phyloP scores from a whole-genome alignment of 176 grass and related monocot species.

The Coix lacrymajobi region DNA sequence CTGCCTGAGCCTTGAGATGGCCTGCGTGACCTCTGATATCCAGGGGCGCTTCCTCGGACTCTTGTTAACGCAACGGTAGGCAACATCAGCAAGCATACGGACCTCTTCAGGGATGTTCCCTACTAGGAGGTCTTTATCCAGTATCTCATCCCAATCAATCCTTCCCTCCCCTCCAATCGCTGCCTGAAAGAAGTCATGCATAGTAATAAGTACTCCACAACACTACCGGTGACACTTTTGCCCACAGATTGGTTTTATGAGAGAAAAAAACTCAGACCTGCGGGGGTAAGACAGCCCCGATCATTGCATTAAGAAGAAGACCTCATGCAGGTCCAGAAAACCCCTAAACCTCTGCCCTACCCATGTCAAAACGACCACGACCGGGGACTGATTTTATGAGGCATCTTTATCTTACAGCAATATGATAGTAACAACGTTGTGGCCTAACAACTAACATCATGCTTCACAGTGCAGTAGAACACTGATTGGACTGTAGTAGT shows the following conservation, averaged over 20 bases:
- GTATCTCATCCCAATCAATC: slow-evolving; percentile 82
- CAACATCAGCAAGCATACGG: slow-evolving; percentile 69
- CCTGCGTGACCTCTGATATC: slow-evolving; percentile 67
- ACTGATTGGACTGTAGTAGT: neutral
- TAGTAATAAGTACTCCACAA: neutral
- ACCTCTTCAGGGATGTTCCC: slow-evolving; percentile 60
- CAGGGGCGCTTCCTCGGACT: slow-evolving; percentile 77
- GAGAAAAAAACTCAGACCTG: too few relatives aligned
- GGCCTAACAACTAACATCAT: neutral
- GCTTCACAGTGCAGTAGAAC: neutral
- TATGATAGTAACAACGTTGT: neutral
- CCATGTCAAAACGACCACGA: too few relatives aligned
- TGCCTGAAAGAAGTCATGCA: slow-evolving; percentile 48
- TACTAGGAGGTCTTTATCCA: slow-evolving; percentile 65
- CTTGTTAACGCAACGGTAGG: slow-evolving; percentile 77
- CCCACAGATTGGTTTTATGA: neutral
- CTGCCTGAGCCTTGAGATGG: slow-evolving; percentile 70
- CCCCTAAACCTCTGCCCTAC: too few relatives aligned
- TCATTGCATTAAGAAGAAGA: too few relatives aligned
- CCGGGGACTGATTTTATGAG: too few relatives aligned
- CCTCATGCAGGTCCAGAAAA: too few relatives aligned
- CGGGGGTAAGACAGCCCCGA: too few relatives aligned
- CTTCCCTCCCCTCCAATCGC: slow-evolving; percentile 73
- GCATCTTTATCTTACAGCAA: neutral
- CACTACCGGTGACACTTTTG: neutral